Conservation (phyloP, 2,329 filamentous ascomycete genomes). For the Aspergillus hiratsukae region DNA sequence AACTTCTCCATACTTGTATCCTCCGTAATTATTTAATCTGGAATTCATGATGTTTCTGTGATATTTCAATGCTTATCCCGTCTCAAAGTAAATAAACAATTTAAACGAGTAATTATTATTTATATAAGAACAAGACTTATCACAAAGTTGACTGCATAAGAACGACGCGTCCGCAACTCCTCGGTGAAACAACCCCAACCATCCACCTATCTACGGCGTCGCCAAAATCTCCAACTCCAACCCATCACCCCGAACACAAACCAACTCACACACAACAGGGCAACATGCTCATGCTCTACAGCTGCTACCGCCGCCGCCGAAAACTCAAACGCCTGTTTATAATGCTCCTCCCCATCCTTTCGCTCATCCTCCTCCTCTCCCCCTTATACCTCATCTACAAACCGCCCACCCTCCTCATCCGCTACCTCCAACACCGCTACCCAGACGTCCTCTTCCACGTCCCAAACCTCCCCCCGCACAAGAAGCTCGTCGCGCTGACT, state of each 20-base stretch:
- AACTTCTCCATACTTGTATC: too few species aligned
- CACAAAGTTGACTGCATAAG: not conserved
- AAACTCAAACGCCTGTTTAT: constrained; percentile 21
- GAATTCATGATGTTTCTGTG: too few species aligned
- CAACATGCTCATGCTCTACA: constrained; percentile 13
- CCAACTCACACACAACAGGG: not conserved
- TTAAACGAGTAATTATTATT: too few species aligned
- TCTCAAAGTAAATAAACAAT: too few species aligned
- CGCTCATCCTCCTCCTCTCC: constrained; percentile 16
- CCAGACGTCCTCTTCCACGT: constrained; percentile 77
- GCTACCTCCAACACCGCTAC: constrained; percentile 65
- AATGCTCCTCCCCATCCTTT: constrained; percentile 37
- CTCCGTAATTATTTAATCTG: too few species aligned
- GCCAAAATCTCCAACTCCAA: not conserved
- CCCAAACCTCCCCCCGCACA: constrained; percentile 38
- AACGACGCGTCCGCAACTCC: not conserved
- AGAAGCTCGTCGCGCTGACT: constrained; percentile 72
- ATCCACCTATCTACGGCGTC: too few species aligned
- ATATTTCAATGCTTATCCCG: too few species aligned
- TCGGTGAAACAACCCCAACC: not conserved
- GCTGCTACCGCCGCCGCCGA: constrained; percentile 11
- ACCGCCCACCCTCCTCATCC: constrained; percentile 67
- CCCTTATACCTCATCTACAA: constrained; percentile 72
- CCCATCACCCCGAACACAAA: not conserved
- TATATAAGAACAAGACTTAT: too few species aligned